phyloP scores from a whole-genome alignment of 305 asterid genomes.

The Fraxinus dipetala region DNA sequence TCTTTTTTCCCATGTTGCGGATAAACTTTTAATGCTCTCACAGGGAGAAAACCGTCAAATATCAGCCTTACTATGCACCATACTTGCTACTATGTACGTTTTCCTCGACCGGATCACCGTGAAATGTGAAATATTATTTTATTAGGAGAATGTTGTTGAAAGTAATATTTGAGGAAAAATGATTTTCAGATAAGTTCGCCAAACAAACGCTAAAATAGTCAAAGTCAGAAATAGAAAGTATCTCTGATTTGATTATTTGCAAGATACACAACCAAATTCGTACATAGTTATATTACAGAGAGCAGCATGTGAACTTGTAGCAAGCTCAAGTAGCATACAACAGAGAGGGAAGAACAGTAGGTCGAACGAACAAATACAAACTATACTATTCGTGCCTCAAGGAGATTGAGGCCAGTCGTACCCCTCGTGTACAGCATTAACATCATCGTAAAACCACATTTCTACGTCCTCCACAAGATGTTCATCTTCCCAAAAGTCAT shows the following conservation, averaged over 20 bases:
- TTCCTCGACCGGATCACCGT: too few species aligned
- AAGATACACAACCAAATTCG: constrained; percentile 5
- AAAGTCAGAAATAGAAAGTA: background rate
- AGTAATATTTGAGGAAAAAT: background rate
- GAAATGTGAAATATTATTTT: too few species aligned
- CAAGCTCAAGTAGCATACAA: constrained; percentile 10
- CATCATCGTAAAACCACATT: constrained; percentile 73
- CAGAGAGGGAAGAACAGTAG: background rate
- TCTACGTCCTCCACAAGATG: constrained; percentile 49
- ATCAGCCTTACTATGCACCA: background rate
- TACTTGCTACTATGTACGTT: too few species aligned
- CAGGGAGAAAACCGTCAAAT: background rate
- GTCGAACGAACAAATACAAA: background rate
- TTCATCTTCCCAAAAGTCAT: constrained; percentile 52
- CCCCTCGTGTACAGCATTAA: constrained; percentile 49
- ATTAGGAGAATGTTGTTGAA: background rate
- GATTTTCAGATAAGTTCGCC: background rate
- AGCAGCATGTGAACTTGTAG: constrained; percentile 14
- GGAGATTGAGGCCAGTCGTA: constrained; percentile 81
- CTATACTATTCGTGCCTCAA: constrained; percentile 22
- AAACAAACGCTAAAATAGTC: background rate
- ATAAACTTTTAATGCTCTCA: background rate
- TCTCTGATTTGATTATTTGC: constrained; percentile 18
- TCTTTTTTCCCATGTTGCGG: background rate
- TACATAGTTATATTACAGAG: background rate